phyloP scores from a whole-genome alignment of 140 eudicot species.

The Stevia rebaudiana region DNA sequence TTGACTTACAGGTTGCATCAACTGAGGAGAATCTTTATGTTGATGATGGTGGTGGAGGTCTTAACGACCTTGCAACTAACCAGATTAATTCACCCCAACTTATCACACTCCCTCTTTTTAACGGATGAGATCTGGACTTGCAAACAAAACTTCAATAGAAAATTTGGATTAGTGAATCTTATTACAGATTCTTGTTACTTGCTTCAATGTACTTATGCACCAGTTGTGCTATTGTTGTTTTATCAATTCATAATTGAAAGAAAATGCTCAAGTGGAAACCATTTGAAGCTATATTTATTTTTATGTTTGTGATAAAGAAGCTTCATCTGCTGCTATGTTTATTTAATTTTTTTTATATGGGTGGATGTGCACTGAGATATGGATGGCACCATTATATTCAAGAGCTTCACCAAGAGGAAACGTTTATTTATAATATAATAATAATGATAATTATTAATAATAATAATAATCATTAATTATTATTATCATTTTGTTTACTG shows the following conservation, averaged over 20 bases:
- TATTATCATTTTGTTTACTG: no score
- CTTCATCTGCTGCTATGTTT: background rate
- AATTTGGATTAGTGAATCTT: background rate
- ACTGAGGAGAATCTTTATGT: conserved; percentile 13
- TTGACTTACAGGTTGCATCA: conserved; percentile 22
- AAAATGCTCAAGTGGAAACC: background rate
- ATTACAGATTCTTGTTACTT: background rate
- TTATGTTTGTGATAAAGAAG: background rate
- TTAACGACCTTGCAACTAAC: conserved; percentile 21
- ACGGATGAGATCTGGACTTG: background rate
- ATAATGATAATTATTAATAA: no score
- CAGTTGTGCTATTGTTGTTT: background rate
- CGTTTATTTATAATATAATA: no score
- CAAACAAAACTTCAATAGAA: background rate
- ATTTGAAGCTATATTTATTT: background rate
- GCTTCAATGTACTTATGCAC: background rate
- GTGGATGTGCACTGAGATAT: background rate
- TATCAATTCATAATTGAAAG: background rate
- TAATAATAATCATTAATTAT: no score
- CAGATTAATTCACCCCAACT: conserved; percentile 15
- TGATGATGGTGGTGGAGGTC: conserved; percentile 18
- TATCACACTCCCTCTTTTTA: conserved; percentile 8
- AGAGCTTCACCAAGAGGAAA: no score
- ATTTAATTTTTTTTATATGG: background rate
- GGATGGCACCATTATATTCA: no score